Conservation (phyloP, 176 grass and related monocot species). For the Alloteropsis semialata region DNA sequence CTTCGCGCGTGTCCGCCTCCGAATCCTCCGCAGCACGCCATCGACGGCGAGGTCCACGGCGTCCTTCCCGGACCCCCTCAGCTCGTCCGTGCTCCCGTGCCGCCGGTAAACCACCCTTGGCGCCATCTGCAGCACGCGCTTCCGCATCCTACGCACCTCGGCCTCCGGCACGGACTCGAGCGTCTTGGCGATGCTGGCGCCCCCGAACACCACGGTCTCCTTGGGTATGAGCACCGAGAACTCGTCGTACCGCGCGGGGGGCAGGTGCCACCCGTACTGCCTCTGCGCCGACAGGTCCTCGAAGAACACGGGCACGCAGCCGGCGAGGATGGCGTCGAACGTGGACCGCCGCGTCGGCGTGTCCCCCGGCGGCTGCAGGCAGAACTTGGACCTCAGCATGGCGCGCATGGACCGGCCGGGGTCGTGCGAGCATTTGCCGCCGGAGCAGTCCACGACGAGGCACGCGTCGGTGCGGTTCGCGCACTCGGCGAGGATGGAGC, state of each 20-base stretch:
- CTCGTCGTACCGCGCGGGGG: conserved; percentile 41
- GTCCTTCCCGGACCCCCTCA: conserved; percentile 40
- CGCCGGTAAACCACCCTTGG: conserved; percentile 57
- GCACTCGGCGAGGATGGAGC: conserved; percentile 57
- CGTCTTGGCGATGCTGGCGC: conserved; percentile 20
- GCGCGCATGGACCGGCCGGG: conserved; percentile 42
- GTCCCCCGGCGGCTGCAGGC: conserved; percentile 67
- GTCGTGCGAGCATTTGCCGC: conserved; percentile 36
- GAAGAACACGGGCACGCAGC: conserved; percentile 72
- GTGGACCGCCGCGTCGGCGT: conserved; percentile 59
- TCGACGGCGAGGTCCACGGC: conserved; percentile 73
- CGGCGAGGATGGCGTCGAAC: conserved; percentile 66
- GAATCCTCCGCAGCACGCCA: conserved; percentile 56
- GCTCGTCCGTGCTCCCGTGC: conserved; percentile 46
- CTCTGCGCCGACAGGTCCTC: conserved; percentile 52
- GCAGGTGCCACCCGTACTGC: conserved; percentile 76
- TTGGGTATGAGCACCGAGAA: conserved; percentile 64
- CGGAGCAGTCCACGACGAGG: conserved; percentile 62
- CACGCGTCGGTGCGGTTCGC: conserved; percentile 44
- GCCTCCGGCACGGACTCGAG: conserved; percentile 45
- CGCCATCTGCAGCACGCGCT: conserved; percentile 44
- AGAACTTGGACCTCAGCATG: conserved; percentile 54
- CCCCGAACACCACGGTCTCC: conserved; percentile 60
- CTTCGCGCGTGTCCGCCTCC: conserved; percentile 39
- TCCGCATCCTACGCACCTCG: conserved; percentile 54